Conservation (phyloP, 495 filamentous ascomycete species). For the Tuber microsphaerosporum region DNA sequence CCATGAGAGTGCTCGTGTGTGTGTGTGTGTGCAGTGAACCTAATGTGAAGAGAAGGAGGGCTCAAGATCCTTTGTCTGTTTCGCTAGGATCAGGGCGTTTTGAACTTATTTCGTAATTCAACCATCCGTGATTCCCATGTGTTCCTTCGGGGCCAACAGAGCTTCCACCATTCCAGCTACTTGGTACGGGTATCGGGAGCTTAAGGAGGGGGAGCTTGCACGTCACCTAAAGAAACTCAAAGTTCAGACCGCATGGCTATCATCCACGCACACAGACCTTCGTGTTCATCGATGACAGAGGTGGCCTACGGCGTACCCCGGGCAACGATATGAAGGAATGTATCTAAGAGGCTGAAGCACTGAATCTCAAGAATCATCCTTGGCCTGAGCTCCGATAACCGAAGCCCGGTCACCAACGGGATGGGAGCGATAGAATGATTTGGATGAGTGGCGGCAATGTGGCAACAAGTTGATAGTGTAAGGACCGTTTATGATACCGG, state of each 20-base stretch:
- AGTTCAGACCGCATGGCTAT: not conserved
- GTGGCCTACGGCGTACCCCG: not conserved
- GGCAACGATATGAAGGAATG: not conserved
- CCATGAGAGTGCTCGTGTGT: not conserved
- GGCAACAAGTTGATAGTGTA: conserved; percentile 20
- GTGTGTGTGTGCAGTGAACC: not conserved
- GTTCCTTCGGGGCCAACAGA: not conserved
- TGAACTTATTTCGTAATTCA: not conserved
- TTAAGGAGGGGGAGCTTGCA: not conserved
- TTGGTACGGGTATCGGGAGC: conserved; percentile 2
- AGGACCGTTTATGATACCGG: conserved; percentile 11
- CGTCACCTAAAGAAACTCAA: not conserved
- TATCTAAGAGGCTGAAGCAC: not conserved
- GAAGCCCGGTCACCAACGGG: conserved; percentile 29
- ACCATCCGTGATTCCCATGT: not conserved
- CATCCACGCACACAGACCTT: not conserved
- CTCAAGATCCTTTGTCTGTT: not conserved
- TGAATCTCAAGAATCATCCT: not conserved
- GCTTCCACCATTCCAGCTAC: not conserved
- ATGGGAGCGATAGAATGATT: conserved; percentile 29
- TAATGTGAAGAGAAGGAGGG: not conserved
- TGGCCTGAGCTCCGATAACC: conserved; percentile 23
- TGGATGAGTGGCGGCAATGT: conserved; percentile 16
- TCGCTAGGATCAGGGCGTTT: not conserved
- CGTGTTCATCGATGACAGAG: not conserved